These are phyloP conservation scores for Eustoma russellianum DNA, from an alignment of 257 asterid species.

Conservation along the genomic window DNA sequence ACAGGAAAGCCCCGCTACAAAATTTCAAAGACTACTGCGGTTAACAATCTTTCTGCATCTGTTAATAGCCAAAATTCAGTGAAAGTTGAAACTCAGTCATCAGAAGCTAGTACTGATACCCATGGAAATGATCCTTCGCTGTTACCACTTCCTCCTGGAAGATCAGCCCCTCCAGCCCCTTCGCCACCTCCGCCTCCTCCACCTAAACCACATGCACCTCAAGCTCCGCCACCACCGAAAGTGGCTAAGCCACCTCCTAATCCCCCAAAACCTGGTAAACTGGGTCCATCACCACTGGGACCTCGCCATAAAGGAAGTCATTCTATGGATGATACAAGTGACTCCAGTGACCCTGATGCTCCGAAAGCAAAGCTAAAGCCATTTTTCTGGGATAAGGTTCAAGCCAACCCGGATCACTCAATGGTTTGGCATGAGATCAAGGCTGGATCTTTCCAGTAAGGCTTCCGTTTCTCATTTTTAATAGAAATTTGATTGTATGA, in stretches of 20 bases:
- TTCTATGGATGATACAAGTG: constrained; percentile 32
- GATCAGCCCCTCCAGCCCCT: too few relatives aligned
- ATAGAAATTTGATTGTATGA: too few relatives aligned
- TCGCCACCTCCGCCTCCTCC: constrained; percentile 48
- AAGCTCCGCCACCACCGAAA: constrained; percentile 86
- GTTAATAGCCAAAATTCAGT: constrained; percentile 14
- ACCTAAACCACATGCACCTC: constrained; percentile 53
- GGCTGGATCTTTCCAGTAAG: constrained; percentile 98
- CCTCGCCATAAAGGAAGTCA: constrained; percentile 31
- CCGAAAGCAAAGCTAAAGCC: constrained; percentile 88
- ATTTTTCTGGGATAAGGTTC: constrained; percentile 96
- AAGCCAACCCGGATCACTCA: constrained; percentile 73
- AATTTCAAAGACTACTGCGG: constrained; percentile 23
- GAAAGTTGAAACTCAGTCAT: constrained; percentile 18
- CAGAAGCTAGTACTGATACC: constrained; percentile 17
- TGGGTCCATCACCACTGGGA: constrained; percentile 44
- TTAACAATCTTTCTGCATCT: constrained; percentile 12
- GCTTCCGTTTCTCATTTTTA: neutral
- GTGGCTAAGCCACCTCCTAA: constrained; percentile 46
- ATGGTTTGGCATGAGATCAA: constrained; percentile 97
- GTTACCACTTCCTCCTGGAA: constrained; percentile 79
- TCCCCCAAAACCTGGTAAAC: constrained; percentile 40
- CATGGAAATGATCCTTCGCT: constrained; percentile 14
- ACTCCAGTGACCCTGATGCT: constrained; percentile 44
- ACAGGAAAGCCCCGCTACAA: constrained; percentile 16